Conservation (phyloP, 2,329 filamentous ascomycete species). For the Fusarium nelsonii region DNA sequence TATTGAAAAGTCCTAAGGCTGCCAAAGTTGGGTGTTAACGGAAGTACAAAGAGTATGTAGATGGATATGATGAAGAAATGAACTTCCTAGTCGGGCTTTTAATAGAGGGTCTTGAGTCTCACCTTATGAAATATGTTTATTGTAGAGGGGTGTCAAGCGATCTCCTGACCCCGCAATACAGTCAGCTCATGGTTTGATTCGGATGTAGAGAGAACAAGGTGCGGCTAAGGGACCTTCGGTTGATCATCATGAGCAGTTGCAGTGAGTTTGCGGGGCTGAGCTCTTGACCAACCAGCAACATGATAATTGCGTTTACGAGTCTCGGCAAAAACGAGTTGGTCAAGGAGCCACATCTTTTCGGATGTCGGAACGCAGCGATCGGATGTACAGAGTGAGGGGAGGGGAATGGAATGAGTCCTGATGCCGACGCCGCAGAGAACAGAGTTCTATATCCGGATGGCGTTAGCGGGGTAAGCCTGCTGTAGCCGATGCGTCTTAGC, state of each 20-base stretch:
- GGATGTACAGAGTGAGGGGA: constrained; percentile 8
- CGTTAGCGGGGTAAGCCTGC: neutral
- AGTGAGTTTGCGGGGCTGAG: constrained; percentile 26
- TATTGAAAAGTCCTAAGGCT: neutral
- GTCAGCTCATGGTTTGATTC: constrained; percentile 25
- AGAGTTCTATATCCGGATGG: neutral
- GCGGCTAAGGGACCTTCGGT: constrained; percentile 34
- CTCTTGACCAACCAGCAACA: constrained; percentile 11
- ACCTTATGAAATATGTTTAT: constrained; percentile 3
- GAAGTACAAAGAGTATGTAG: neutral
- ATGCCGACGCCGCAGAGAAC: constrained; percentile 16
- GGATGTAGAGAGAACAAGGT: constrained; percentile 25
- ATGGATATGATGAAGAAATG: neutral
- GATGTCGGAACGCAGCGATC: constrained; percentile 28
- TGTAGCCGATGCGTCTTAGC: neutral
- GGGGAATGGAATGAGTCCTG: constrained; percentile 3
- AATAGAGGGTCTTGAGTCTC: constrained; percentile 16
- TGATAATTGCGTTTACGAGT: constrained; percentile 29
- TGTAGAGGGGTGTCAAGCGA: constrained; percentile 14
- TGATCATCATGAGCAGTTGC: constrained; percentile 11
- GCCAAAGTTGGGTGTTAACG: no score
- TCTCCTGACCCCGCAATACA: constrained; percentile 36
- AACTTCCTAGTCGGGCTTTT: neutral
- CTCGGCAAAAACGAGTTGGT: constrained; percentile 18
- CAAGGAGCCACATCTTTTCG: constrained; percentile 13